Conservation (phyloP, 345 rosid genomes). For the Aegle marmelos region DNA sequence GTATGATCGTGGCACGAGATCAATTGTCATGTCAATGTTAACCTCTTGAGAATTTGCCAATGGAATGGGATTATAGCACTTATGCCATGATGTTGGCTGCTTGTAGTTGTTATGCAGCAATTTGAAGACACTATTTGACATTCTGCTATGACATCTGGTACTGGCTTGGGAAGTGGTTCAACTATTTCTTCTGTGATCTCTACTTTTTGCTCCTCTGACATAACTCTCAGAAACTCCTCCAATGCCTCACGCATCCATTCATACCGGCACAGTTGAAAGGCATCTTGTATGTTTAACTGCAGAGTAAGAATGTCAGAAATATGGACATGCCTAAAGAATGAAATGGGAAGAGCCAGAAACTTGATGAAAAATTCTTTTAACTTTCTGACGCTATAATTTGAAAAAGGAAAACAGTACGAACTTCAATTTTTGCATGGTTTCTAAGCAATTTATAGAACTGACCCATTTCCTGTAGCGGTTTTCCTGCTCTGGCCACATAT, state of each 20-base stretch:
- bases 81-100: constrained; percentile 17
- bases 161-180: constrained; percentile 20
- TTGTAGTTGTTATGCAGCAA: constrained; percentile 24
- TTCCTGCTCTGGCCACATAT: constrained; percentile 72
- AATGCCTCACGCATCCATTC: constrained; percentile 86
- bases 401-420: not conserved
- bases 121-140: constrained; percentile 27
- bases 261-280: constrained; percentile 63
- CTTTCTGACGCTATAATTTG: not conserved
- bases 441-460: constrained; percentile 4
- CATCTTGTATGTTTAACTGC: constrained; percentile 57
- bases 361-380: not conserved
- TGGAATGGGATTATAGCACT: constrained; percentile 13
- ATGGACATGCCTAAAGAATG: not conserved
- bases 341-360: not conserved
- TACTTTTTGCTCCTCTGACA: constrained; percentile 13
- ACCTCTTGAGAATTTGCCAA: constrained; percentile 34
- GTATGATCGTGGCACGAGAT: not conserved
- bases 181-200: constrained; percentile 29
- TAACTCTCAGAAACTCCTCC: constrained; percentile 38
- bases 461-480: constrained; percentile 70
- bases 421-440: not conserved
- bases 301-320: not conserved
- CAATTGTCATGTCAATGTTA: constrained; percentile 23
- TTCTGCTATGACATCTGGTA: constrained; percentile 23